Evolutionary conservation across 768 basidiomycete genomes (phyloP), one percentile per base, ranked within the genome.

Genomic region (Rhizopogon sp.): DNA sequence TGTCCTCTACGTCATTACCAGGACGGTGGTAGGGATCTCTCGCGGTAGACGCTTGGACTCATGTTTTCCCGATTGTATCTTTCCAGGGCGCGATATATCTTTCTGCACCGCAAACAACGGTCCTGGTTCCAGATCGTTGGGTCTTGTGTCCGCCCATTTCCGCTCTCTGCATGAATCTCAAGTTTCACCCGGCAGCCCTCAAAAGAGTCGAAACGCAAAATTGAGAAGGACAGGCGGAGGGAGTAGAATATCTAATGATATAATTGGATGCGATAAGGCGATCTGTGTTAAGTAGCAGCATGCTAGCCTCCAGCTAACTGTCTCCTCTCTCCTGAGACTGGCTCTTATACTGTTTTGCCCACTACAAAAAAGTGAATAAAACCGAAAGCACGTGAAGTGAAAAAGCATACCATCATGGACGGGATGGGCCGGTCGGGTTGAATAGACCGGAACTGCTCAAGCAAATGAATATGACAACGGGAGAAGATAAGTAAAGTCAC

Each of bases 381-480:
- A 50, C 9, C 8, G 52, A 43, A 20, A 57, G 31, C 25, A 55
- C 33, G 41, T 33, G 45, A 25, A 31, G 42, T 0, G n/a, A 22
- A 17, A 29, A 8, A 14, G 70, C 87, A 55, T 58, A 90, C 90
- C 72, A 77, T 72, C 82, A 87, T 85, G 1, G 91, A 93, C 50
- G 91, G 91, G 65, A 93, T 92, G 14, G 81, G 78, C 53, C 83
- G 78, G 52, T 74, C 74, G 5, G 90, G 90, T 59, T 81, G 79
- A 31, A 79, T 65, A 31, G 78, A 68, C 52, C 88, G 78, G 61
- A 73, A 72, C 90, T 91, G 60, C 43, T 57, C 50, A 41, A 25
- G 8, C 20, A 52, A 43, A 40, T 46, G 20, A 42, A 39, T 42
- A 33, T 20, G 9, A 29, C 37, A 49, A 42, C n/a, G 8, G 20